These are phyloP conservation scores for Amauroascus niger DNA, from an alignment of 2,329 filamentous ascomycete species.

Conservation along the genomic window DNA sequence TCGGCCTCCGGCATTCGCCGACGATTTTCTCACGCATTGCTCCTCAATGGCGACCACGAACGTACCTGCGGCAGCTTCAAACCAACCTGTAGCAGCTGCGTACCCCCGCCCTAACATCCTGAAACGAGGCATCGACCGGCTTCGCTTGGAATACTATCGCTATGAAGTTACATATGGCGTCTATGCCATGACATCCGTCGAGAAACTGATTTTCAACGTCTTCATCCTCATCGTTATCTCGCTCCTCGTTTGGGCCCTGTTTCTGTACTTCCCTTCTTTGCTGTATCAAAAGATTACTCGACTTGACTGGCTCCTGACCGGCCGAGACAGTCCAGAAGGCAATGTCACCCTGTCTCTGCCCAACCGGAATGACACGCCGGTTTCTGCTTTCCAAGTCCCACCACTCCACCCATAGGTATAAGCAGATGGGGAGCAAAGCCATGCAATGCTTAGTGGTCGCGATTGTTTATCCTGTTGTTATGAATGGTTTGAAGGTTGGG, in stretches of 20 bases:
- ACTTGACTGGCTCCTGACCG: constrained; percentile 32
- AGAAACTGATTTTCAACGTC: constrained; percentile 36
- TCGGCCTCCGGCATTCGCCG: background rate
- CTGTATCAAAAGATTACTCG: constrained; percentile 31
- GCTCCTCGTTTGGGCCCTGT: constrained; percentile 30
- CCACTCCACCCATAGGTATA: background rate
- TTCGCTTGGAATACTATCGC: constrained; percentile 38
- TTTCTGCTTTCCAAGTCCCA: background rate
- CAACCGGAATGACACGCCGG: constrained; percentile 10
- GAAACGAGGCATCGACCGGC: constrained; percentile 25
- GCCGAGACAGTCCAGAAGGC: constrained; percentile 26
- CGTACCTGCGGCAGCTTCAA: background rate
- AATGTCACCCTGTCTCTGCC: constrained; percentile 24
- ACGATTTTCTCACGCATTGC: background rate
- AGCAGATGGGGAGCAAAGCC: background rate
- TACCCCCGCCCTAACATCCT: constrained; percentile 17
- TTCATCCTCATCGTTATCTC: constrained; percentile 30
- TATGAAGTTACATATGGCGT: constrained; percentile 40
- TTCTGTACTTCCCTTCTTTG: constrained; percentile 31
- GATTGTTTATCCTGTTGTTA: background rate
- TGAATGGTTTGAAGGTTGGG: background rate
- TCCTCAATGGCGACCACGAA: background rate
- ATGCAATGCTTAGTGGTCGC: background rate
- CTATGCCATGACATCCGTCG: constrained; percentile 37
- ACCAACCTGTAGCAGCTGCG: background rate